These are phyloP conservation scores for Sugiyamaella valdiviana DNA, from an alignment of 805 yeast species.

Conservation along the genomic window DNA sequence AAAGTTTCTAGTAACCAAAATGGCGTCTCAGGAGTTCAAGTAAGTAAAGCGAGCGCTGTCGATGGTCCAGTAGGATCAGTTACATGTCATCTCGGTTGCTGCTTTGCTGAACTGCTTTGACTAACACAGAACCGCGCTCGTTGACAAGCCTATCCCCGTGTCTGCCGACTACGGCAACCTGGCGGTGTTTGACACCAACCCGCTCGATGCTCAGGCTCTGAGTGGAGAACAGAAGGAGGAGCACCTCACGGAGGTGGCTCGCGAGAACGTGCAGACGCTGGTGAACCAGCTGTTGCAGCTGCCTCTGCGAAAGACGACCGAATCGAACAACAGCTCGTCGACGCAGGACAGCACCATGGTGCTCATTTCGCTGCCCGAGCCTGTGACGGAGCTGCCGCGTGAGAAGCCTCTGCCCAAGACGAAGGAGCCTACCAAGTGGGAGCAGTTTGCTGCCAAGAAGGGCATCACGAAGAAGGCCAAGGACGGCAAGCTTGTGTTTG, in stretches of 20 bases:
- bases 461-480: constrained; percentile 89
- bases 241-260: constrained; percentile 56
- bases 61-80: too few relatives aligned
- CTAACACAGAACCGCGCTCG: constrained; percentile 32
- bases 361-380: constrained; percentile 77
- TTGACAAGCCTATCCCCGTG: constrained; percentile 86
- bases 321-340: constrained; percentile 52
- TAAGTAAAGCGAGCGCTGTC: not conserved
- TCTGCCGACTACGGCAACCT: constrained; percentile 85
- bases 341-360: constrained; percentile 64
- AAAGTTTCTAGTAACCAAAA: not conserved
- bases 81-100: too few relatives aligned
- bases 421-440: constrained; percentile 94
- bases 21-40: not conserved
- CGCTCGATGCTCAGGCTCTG: constrained; percentile 59
- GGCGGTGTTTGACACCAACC: constrained; percentile 85
- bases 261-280: constrained; percentile 89
- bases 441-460: constrained; percentile 88
- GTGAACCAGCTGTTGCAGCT: constrained; percentile 85
- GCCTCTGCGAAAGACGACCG: constrained; percentile 84
- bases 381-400: constrained; percentile 77
- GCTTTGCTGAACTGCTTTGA: not conserved
- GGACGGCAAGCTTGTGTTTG: constrained; percentile 82
- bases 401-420: constrained; percentile 93
- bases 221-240: constrained; percentile 49